Conservation (phyloP, 75 land plant genomes). For the Picea sitchensis region DNA sequence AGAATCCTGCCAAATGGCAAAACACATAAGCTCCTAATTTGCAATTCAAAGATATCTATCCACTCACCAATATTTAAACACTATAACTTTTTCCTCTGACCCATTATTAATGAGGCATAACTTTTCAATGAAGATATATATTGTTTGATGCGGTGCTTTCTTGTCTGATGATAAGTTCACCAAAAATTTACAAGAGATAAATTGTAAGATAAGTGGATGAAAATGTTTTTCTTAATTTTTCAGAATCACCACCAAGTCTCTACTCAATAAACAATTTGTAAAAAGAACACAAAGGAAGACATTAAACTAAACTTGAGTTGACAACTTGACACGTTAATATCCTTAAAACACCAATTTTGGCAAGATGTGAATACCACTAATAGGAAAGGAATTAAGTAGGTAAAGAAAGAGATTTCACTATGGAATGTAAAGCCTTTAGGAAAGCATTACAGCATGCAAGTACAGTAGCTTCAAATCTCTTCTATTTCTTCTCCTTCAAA, state of each 20-base stretch:
- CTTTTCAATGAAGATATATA: neutral
- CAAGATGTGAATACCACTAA: neutral
- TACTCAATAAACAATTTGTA: neutral
- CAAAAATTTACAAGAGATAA: neutral
- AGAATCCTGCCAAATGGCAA: slow-evolving; percentile 30
- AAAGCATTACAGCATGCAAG: neutral
- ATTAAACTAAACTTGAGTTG: neutral
- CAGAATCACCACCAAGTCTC: neutral
- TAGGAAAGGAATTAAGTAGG: neutral
- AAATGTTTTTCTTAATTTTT: neutral
- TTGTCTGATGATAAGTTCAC: too few species aligned
- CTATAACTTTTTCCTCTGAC: neutral
- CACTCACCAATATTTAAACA: neutral
- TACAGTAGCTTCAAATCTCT: neutral
- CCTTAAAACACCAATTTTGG: neutral
- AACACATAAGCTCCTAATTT: neutral
- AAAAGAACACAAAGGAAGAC: neutral
- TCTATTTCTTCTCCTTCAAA: neutral
- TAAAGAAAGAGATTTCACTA: neutral
- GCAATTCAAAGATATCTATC: neutral
- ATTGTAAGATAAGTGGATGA: neutral
- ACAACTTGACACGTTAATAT: neutral
- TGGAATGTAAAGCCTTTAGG: neutral
- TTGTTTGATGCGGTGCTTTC: neutral
- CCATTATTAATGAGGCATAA: neutral